These are phyloP conservation scores for Botrytis deweyae DNA, from an alignment of 2,329 filamentous ascomycete species.

Conservation along the genomic window DNA sequence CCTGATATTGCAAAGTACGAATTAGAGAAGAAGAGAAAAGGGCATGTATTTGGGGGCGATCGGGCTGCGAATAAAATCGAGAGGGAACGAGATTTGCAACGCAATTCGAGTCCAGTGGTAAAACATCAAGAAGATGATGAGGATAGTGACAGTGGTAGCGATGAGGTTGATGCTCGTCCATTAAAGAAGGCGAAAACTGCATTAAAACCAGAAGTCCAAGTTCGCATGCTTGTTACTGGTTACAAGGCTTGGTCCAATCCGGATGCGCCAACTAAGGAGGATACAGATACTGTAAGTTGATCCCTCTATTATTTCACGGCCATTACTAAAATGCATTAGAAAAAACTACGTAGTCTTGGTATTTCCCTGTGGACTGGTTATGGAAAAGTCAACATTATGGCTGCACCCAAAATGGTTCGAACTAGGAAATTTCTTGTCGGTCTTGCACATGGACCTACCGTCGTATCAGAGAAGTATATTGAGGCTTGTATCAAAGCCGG, in stretches of 20 bases:
- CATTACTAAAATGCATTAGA: slow-evolving; percentile 50
- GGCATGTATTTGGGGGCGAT: slow-evolving; percentile 60
- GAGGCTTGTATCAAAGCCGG: slow-evolving; percentile 71
- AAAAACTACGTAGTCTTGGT: slow-evolving; percentile 77
- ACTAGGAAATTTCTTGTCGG: slow-evolving; percentile 93
- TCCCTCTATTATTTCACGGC: slow-evolving; percentile 17
- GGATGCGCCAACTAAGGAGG: slow-evolving; percentile 66
- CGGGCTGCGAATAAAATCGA: slow-evolving; percentile 60
- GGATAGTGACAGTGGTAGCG: slow-evolving; percentile 43
- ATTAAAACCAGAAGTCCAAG: slow-evolving; percentile 64
- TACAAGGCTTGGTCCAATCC: slow-evolving; percentile 75
- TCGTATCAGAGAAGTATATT: slow-evolving; percentile 77
- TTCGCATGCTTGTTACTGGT: slow-evolving; percentile 79
- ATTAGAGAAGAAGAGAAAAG: slow-evolving; percentile 82
- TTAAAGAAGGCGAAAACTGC: slow-evolving; percentile 58
- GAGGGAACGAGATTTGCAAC: slow-evolving; percentile 43
- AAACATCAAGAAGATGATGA: slow-evolving; percentile 41
- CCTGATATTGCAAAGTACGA: slow-evolving; percentile 87
- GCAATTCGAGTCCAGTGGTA: slow-evolving; percentile 42
- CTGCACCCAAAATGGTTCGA: slow-evolving; percentile 80
- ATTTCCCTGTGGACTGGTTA: slow-evolving; percentile 77
- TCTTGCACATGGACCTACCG: slow-evolving; percentile 73
- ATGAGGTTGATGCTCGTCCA: slow-evolving; percentile 49
- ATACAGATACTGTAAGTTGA: slow-evolving; percentile 70
- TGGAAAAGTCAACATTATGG: slow-evolving; percentile 77